These are phyloP conservation scores for Secale cereale DNA, from an alignment of 176 grass and related monocot genomes.

Conservation along the genomic window DNA sequence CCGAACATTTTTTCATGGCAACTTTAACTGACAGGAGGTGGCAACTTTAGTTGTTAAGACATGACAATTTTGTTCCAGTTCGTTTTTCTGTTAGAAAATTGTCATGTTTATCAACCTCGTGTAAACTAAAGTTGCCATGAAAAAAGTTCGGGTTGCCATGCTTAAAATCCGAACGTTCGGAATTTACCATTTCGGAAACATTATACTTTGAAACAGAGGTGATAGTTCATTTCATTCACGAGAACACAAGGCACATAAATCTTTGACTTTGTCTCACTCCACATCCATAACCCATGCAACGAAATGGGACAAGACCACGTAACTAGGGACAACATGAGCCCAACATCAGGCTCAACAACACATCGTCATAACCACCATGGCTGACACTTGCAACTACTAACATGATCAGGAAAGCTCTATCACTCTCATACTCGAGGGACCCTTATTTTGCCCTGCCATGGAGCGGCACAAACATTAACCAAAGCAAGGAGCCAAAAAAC, in stretches of 20 bases:
- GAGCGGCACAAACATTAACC: slow-evolving; percentile 33
- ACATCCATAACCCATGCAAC: slow-evolving; percentile 23
- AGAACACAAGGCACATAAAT: slow-evolving; percentile 28
- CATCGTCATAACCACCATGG: slow-evolving; percentile 40
- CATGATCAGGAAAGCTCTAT: slow-evolving; percentile 24
- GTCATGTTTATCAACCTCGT: no score
- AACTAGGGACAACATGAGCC: slow-evolving; percentile 24
- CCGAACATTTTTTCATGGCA: no score
- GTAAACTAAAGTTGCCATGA: no score
- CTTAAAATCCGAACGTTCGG: no score
- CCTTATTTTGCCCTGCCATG: slow-evolving; percentile 33
- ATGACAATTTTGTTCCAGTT: no score
- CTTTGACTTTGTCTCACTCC: slow-evolving; percentile 16
- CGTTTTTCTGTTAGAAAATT: no score
- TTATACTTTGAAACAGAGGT: no score
- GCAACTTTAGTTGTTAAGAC: no score
- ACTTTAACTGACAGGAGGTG: no score
- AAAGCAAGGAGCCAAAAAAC: slow-evolving; percentile 13
- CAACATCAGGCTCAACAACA: slow-evolving; percentile 16
- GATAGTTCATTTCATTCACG: slow-evolving; percentile 13
- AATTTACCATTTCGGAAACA: no score
- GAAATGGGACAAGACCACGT: slow-evolving; percentile 23
- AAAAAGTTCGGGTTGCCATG: no score
- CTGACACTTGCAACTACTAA: slow-evolving; percentile 34
- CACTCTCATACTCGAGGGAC: slow-evolving; percentile 35